Conservation (phyloP, 345 rosid genomes). For the Ceriops zippeliana region DNA sequence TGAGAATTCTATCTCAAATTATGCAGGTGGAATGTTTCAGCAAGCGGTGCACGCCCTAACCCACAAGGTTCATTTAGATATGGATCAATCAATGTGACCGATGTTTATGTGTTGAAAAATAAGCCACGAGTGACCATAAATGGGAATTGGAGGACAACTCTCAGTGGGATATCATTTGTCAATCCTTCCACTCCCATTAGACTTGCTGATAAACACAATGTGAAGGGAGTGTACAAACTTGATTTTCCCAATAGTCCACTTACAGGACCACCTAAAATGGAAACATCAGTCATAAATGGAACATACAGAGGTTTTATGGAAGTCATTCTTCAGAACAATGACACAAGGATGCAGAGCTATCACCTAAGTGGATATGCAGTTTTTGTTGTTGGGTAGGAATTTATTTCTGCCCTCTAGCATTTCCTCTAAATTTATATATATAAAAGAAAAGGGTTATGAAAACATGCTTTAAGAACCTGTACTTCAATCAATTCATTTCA, state of each 20-base stretch:
- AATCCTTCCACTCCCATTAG: constrained; percentile 91
- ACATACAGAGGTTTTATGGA: constrained; percentile 95
- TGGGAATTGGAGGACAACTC: constrained; percentile 67
- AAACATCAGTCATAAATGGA: constrained; percentile 85
- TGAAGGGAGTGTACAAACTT: constrained; percentile 84
- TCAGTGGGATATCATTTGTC: constrained; percentile 74
- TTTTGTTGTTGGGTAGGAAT: constrained; percentile 79
- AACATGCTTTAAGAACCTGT: neutral
- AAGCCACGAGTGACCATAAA: constrained; percentile 64
- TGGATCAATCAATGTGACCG: constrained; percentile 94
- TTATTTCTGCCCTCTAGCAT: constrained; percentile 10
- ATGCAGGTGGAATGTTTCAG: constrained; percentile 91
- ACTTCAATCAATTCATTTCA: constrained; percentile 28
- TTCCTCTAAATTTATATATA: neutral
- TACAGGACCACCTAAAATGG: constrained; percentile 60
- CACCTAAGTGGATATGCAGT: constrained; percentile 95
- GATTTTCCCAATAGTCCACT: constrained; percentile 84
- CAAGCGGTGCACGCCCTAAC: constrained; percentile 98
- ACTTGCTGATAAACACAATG: constrained; percentile 77
- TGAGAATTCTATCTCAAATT: constrained; percentile 9
- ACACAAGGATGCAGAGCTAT: constrained; percentile 87
- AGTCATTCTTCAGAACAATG: constrained; percentile 89
- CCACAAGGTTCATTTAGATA: constrained; percentile 96
- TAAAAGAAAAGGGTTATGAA: neutral
- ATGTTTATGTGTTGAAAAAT: constrained; percentile 69